phyloP scores from a whole-genome alignment of 208 protist species.

The Leishmania arabica region DNA sequence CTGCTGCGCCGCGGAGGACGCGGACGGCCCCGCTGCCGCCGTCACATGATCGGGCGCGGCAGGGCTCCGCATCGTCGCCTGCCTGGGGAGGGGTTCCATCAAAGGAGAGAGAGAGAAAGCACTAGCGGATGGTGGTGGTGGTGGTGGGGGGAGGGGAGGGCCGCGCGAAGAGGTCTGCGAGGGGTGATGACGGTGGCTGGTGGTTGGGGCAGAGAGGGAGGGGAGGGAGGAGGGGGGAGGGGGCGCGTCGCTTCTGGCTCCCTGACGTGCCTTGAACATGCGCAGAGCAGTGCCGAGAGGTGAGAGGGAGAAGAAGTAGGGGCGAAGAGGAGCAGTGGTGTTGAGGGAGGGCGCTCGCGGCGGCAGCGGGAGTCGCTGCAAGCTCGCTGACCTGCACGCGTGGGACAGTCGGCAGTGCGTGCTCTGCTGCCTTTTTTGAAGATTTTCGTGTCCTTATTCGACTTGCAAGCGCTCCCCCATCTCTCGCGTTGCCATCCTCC shows the following conservation, averaged over 20 bases:
- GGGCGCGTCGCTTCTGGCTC: not conserved
- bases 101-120: not conserved
- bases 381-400: not conserved
- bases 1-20: constrained; percentile 6
- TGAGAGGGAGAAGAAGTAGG: not conserved
- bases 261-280: too few relatives aligned
- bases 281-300: not conserved
- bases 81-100: not conserved
- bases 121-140: not conserved
- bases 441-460: not conserved
- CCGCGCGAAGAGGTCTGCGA: not conserved
- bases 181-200: not conserved
- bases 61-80: not conserved
- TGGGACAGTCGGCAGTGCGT: not conserved
- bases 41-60: not conserved
- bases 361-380: not conserved
- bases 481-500: too few relatives aligned
- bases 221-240: too few relatives aligned
- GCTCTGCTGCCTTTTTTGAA: not conserved
- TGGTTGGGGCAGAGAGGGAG: not conserved
- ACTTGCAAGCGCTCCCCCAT: not conserved
- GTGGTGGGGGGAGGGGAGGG: too few relatives aligned
- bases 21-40: not conserved
- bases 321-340: not conserved
- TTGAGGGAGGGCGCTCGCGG: not conserved